Conservation (phyloP, 1,284 basidiomycete species). For the Xanthoconium separans region DNA sequence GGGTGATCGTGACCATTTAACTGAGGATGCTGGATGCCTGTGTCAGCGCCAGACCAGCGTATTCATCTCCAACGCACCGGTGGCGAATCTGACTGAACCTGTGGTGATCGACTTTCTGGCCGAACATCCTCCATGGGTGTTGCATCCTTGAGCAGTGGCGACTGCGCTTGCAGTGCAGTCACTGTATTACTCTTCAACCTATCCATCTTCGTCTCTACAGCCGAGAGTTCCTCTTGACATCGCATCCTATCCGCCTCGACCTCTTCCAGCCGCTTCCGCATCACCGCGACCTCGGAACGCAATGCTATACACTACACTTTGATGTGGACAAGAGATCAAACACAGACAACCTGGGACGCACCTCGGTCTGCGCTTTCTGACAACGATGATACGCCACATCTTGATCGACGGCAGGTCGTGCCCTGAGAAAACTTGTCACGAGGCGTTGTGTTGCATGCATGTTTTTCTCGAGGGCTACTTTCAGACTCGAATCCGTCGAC, state of each 20-base stretch:
- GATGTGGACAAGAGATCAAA: slow-evolving; percentile 13
- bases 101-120: slow-evolving; percentile 17
- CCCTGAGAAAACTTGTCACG: slow-evolving; percentile 56
- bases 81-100: slow-evolving; percentile 40
- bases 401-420: slow-evolving; percentile 30
- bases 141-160: slow-evolving; percentile 37
- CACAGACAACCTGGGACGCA: slow-evolving; percentile 27
- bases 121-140: slow-evolving; percentile 45
- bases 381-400: slow-evolving; percentile 42
- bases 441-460: slow-evolving; percentile 60
- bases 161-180: slow-evolving; percentile 39
- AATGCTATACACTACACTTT: slow-evolving; percentile 51
- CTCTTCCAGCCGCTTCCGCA: slow-evolving; percentile 57
- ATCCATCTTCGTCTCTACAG: slow-evolving; percentile 72
- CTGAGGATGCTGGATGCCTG: slow-evolving; percentile 18
- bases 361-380: slow-evolving; percentile 62
- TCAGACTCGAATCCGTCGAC: slow-evolving; percentile 49
- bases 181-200: slow-evolving; percentile 67
- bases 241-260: slow-evolving; percentile 53
- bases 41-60: slow-evolving; percentile 4
- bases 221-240: slow-evolving; percentile 57
- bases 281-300: slow-evolving; percentile 59
- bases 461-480: slow-evolving; percentile 50
- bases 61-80: slow-evolving; percentile 56
- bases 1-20: slow-evolving; percentile 29